Evolutionary conservation across 768 basidiomycete species (phyloP).

Genomic region (Lyophyllum decastes): DNA sequence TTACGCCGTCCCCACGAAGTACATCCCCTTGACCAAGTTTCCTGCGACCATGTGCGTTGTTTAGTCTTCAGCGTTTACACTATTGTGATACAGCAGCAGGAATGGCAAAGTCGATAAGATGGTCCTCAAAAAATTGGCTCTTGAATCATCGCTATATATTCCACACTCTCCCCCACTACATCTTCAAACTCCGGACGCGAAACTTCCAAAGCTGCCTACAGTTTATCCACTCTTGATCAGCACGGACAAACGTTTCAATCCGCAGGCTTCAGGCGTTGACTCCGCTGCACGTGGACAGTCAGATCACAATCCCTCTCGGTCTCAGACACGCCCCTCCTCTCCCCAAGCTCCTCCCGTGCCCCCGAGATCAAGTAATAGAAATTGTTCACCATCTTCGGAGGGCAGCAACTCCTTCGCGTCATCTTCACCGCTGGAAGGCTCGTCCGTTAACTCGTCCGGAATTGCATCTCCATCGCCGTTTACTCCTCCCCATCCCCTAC

Average conservation of each 20-base stretch:
- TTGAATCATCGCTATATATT: slow-evolving; percentile 19
- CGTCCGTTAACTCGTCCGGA: not conserved
- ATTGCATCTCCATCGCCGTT: not conserved
- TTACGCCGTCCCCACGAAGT: slow-evolving; percentile 55
- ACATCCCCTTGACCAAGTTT: slow-evolving; percentile 42
- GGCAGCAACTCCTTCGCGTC: not conserved
- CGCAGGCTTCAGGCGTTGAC: slow-evolving; percentile 8
- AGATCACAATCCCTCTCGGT: not conserved
- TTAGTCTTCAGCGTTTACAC: not conserved
- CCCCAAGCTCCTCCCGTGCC: slow-evolving; percentile 8
- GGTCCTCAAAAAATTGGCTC: slow-evolving; percentile 38
- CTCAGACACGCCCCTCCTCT: slow-evolving; percentile 7
- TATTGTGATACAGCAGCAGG: slow-evolving; percentile 23
- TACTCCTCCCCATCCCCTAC: not conserved
- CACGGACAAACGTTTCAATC: slow-evolving; percentile 5
- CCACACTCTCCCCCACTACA: slow-evolving; percentile 4
- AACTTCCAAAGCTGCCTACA: not conserved
- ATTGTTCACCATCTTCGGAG: not conserved
- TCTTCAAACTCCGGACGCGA: slow-evolving; percentile 2
- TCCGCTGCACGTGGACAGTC: not conserved
- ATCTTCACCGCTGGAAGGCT: not conserved
- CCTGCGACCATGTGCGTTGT: slow-evolving; percentile 49
- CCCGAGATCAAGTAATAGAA: not conserved
- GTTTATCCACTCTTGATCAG: slow-evolving; percentile 7
- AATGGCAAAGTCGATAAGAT: slow-evolving; percentile 54